Conservation (phyloP, 1,284 basidiomycete genomes). For the Exsudoporus floridanus region DNA sequence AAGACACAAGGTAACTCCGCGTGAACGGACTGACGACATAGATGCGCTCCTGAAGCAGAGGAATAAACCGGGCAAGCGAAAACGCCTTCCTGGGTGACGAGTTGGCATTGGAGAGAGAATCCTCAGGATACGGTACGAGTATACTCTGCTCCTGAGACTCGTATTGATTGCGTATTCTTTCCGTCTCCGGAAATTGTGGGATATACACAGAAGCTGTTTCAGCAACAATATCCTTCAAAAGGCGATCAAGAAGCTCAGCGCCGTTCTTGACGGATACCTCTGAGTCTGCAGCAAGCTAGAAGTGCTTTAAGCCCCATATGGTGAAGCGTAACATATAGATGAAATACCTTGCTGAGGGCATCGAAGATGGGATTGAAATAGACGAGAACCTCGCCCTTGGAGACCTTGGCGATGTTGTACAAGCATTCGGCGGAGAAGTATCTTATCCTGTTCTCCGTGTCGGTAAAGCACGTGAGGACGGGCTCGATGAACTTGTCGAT, state of each 20-base stretch:
- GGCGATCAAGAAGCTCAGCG: slow-evolving; percentile 94
- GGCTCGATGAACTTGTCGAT: slow-evolving; percentile 92
- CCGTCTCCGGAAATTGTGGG: slow-evolving; percentile 82
- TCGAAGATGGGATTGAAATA: slow-evolving; percentile 99
- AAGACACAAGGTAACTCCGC: slow-evolving; percentile 92
- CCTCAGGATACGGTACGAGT: slow-evolving; percentile 63
- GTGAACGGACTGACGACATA: slow-evolving; percentile 96
- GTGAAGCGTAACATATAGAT: slow-evolving; percentile 3
- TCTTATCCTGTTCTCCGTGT: slow-evolving; percentile 92
- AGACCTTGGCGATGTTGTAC: slow-evolving; percentile 98
- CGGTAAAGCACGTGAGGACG: slow-evolving; percentile 91
- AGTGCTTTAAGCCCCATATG: slow-evolving; percentile 13
- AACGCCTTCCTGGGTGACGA: slow-evolving; percentile 75
- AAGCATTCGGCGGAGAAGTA: slow-evolving; percentile 98
- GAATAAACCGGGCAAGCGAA: slow-evolving; percentile 93
- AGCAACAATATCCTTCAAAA: slow-evolving; percentile 97
- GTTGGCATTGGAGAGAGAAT: slow-evolving; percentile 44
- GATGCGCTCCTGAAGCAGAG: slow-evolving; percentile 89
- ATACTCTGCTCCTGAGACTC: slow-evolving; percentile 52
- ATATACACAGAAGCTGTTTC: slow-evolving; percentile 96
- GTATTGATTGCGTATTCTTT: slow-evolving; percentile 54
- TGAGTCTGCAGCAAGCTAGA: slow-evolving; percentile 91
- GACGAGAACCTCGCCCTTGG: slow-evolving; percentile 94
- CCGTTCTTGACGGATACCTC: slow-evolving; percentile 98
- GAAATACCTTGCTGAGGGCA: slow-evolving; percentile 86